Conservation (phyloP, 768 basidiomycete species). For the Boletus reticuloceps region DNA sequence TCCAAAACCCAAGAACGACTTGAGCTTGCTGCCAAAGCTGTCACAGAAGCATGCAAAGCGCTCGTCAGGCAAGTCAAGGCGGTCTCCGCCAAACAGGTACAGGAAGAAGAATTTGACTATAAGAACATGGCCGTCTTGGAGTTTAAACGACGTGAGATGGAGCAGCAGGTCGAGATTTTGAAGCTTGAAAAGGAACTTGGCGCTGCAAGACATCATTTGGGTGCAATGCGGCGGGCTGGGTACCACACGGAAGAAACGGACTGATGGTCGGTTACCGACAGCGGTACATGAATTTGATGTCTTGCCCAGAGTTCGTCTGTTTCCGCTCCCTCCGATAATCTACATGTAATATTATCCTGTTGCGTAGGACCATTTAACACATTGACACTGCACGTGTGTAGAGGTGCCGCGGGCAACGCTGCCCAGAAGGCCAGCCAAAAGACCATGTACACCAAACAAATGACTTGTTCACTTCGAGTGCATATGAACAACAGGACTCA, state of each 20-base stretch:
- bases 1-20: conserved; percentile 97
- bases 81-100: conserved; percentile 77
- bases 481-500: neutral
- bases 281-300: neutral
- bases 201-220: conserved; percentile 77
- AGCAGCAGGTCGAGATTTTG: conserved; percentile 98
- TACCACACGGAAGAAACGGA: conserved; percentile 87
- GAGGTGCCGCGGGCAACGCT: too few relatives aligned
- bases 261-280: conserved; percentile 27
- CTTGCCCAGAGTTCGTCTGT: neutral
- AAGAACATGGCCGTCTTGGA: conserved; percentile 91
- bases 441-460: too few relatives aligned
- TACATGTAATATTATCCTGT: conserved; percentile 25
- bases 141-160: conserved; percentile 98
- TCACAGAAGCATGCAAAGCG: conserved; percentile 95
- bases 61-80: conserved; percentile 96
- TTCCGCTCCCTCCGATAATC: conserved; percentile 15
- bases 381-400: neutral
- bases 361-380: neutral
- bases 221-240: conserved; percentile 84
- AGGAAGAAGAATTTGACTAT: conserved; percentile 80
- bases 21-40: conserved; percentile 95
- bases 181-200: conserved; percentile 94
- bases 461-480: neutral
- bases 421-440: too few relatives aligned